Conservation (phyloP, 768 basidiomycete genomes). For the Leccinum uliginosum region DNA sequence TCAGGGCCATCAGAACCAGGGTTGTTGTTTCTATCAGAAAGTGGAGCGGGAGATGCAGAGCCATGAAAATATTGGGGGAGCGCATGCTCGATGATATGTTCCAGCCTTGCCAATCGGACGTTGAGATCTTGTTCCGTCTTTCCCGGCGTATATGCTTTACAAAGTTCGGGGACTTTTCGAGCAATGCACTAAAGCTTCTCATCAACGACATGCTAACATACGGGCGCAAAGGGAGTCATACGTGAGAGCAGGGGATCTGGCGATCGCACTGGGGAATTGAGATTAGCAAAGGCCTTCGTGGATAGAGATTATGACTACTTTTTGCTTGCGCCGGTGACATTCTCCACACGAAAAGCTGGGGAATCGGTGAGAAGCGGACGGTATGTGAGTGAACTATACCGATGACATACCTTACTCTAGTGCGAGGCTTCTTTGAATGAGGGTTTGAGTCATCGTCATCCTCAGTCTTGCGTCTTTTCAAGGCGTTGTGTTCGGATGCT, state of each 20-base stretch:
- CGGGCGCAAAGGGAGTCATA: slow-evolving; percentile 31
- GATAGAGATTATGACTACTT: slow-evolving; percentile 40
- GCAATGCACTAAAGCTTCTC: slow-evolving; percentile 58
- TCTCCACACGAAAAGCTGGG: slow-evolving; percentile 80
- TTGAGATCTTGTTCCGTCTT: slow-evolving; percentile 81
- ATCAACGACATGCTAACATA: slow-evolving; percentile 9
- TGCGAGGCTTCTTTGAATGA: slow-evolving; percentile 60
- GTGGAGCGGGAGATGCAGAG: slow-evolving; percentile 30
- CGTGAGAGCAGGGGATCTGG: slow-evolving; percentile 82
- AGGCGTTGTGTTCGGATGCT: slow-evolving; percentile 30
- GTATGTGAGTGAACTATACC: slow-evolving; percentile 13
- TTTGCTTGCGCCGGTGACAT: slow-evolving; percentile 86
- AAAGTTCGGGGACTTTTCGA: slow-evolving; percentile 82
- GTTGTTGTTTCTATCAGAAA: slow-evolving; percentile 35
- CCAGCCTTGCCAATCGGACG: slow-evolving; percentile 67
- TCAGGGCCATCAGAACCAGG: slow-evolving; percentile 51
- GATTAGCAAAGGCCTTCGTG: slow-evolving; percentile 19
- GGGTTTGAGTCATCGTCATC: slow-evolving; percentile 47
- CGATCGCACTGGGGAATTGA: slow-evolving; percentile 65
- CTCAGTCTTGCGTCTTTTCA: slow-evolving; percentile 62
- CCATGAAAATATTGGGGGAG: slow-evolving; percentile 67
- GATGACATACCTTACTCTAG: slow-evolving; percentile 64
- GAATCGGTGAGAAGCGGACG: slow-evolving; percentile 3
- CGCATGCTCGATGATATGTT: slow-evolving; percentile 77
- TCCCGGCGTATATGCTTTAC: slow-evolving; percentile 85